phyloP scores from a whole-genome alignment of 2,329 filamentous ascomycete species.

The Boeremia lycopersici region DNA sequence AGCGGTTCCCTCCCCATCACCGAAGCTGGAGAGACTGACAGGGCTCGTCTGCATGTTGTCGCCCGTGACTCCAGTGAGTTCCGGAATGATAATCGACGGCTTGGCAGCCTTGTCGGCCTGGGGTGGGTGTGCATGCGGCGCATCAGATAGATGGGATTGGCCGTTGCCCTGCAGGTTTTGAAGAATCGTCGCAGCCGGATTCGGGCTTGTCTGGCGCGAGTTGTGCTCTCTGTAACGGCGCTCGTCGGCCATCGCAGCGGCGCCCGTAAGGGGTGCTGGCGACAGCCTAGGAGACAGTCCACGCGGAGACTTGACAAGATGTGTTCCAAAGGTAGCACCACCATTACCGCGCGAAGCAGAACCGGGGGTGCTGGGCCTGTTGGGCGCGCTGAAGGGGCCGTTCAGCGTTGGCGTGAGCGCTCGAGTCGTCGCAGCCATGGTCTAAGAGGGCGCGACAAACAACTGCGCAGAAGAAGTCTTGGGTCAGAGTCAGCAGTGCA shows the following conservation, averaged over 20 bases:
- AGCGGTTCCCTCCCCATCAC: conserved; percentile 56
- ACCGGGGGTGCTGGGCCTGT: conserved; percentile 49
- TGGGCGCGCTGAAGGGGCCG: conserved; percentile 48
- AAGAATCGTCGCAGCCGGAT: conserved; percentile 53
- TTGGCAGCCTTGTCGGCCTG: conserved; percentile 56
- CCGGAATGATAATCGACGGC: conserved; percentile 55
- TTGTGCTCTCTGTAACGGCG: conserved; percentile 51
- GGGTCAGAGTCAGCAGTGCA: conserved; percentile 16
- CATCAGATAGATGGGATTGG: conserved; percentile 50
- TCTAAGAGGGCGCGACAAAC: conserved; percentile 11
- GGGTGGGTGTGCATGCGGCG: conserved; percentile 53
- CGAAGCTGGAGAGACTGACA: conserved; percentile 61
- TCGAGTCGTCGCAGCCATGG: conserved; percentile 54
- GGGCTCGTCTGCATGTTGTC: conserved; percentile 59
- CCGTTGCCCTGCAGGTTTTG: conserved; percentile 51
- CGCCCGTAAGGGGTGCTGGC: conserved; percentile 54
- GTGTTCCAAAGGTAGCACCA: conserved; percentile 43
- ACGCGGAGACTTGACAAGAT: conserved; percentile 52
- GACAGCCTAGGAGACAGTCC: conserved; percentile 49
- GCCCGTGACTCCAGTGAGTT: conserved; percentile 45
- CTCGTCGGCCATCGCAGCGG: conserved; percentile 56
- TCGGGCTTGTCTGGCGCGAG: conserved; percentile 55
- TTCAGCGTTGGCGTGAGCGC: conserved; percentile 51
- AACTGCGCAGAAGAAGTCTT: conserved; percentile 6
- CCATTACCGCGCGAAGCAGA: conserved; percentile 37